Evolutionary conservation across 176 grass and related monocot genomes (phyloP).

Genomic region (Musa acuminata): DNA sequence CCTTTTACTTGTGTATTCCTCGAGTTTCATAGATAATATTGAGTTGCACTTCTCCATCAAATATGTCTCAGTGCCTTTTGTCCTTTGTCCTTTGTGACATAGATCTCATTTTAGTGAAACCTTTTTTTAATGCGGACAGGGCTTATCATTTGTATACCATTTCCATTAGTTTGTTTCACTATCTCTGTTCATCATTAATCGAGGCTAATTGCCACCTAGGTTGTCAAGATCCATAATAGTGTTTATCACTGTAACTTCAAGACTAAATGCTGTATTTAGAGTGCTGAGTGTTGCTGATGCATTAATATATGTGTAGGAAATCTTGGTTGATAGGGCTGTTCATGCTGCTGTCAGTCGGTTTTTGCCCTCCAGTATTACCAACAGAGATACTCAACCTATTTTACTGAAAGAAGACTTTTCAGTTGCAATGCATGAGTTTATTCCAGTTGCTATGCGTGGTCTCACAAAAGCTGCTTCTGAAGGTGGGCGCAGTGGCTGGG

Average conservation of each 20-base stretch:
- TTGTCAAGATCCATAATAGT: neutral
- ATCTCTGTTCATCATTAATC: neutral
- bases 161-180: neutral
- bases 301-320: slow-evolving; percentile 42
- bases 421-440: slow-evolving; percentile 77
- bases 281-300: neutral
- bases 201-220: neutral
- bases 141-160: neutral
- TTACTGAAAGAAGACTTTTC: slow-evolving; percentile 70
- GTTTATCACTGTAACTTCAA: neutral
- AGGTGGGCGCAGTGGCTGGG: slow-evolving; percentile 64
- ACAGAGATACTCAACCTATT: slow-evolving; percentile 26
- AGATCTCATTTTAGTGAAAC: neutral
- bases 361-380: slow-evolving; percentile 35
- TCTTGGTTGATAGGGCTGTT: slow-evolving; percentile 90
- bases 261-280: neutral
- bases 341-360: slow-evolving; percentile 62
- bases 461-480: slow-evolving; percentile 74
- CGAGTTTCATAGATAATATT: neutral
- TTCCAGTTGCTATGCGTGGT: slow-evolving; percentile 91
- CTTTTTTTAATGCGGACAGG: neutral
- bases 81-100: neutral
- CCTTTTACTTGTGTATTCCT: neutral
- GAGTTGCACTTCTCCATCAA: no score
- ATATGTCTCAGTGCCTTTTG: neutral